Conservation (phyloP, 2,329 filamentous ascomycete genomes). For the Nannizzia gypsea region DNA sequence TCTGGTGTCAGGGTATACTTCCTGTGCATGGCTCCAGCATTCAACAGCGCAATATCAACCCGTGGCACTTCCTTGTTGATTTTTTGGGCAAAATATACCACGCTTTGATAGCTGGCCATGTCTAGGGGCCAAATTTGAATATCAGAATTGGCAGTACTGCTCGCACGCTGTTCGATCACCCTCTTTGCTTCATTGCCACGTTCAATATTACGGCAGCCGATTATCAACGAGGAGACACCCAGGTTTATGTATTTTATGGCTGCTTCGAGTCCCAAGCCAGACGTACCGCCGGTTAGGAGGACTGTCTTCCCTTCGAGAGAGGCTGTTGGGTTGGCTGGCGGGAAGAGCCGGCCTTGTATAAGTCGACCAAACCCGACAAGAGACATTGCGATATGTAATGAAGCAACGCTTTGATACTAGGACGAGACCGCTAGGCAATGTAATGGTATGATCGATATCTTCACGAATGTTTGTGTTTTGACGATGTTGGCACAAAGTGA, state of each 20-base stretch:
- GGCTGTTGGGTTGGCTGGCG: conserved; percentile 26
- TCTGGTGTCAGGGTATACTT: conserved; percentile 28
- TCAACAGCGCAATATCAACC: conserved; percentile 37
- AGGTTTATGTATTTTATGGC: conserved; percentile 37
- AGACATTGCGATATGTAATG: background rate
- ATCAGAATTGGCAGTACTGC: background rate
- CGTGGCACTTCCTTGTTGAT: conserved; percentile 26
- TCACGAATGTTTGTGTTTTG: background rate
- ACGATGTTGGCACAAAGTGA: background rate
- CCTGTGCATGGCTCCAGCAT: conserved; percentile 34
- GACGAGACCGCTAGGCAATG: background rate
- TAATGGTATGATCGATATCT: background rate
- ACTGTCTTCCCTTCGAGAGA: conserved; percentile 38
- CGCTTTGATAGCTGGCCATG: conserved; percentile 36
- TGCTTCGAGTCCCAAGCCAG: conserved; percentile 41
- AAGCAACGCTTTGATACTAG: background rate
- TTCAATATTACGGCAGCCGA: conserved; percentile 34
- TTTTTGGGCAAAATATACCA: conserved; percentile 32
- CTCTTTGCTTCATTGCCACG: conserved; percentile 34
- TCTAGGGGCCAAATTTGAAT: conserved; percentile 38
- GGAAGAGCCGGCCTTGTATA: conserved; percentile 15
- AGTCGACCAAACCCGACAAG: conserved; percentile 8
- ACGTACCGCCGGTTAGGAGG: conserved; percentile 41
- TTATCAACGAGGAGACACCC: conserved; percentile 34
- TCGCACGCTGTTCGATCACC: conserved; percentile 23